Conservation (phyloP, 345 rosid genomes). For the Anastatica hierochuntica region DNA sequence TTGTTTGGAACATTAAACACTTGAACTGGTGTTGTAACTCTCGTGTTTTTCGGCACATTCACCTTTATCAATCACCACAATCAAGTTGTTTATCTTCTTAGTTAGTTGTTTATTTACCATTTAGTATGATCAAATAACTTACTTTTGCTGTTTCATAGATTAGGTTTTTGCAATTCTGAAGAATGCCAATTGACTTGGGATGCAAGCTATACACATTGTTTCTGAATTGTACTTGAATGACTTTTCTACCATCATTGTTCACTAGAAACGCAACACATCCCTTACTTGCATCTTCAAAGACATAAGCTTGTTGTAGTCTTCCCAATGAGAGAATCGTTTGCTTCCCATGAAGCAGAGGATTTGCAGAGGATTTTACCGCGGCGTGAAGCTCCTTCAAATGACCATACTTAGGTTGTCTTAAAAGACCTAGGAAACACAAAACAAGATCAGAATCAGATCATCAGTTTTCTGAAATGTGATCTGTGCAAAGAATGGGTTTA, state of each 20-base stretch:
- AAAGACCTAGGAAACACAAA: slow-evolving; percentile 40
- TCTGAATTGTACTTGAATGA: slow-evolving; percentile 33
- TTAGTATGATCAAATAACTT: no score
- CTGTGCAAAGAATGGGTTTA: no score
- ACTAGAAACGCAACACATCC: slow-evolving; percentile 79
- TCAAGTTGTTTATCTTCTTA: no score
- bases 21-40: slow-evolving; percentile 29
- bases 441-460: no score
- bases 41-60: slow-evolving; percentile 29
- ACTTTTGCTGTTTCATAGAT: slow-evolving; percentile 71
- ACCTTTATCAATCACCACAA: no score
- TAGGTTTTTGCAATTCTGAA: slow-evolving; percentile 45
- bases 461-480: no score
- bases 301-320: slow-evolving; percentile 64
- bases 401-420: slow-evolving; percentile 79
- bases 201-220: slow-evolving; percentile 39
- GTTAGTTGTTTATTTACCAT: no score
- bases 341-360: slow-evolving; percentile 48
- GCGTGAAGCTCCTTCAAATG: slow-evolving; percentile 70
- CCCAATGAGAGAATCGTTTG: slow-evolving; percentile 48
- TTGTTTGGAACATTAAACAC: slow-evolving; percentile 23
- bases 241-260: slow-evolving; percentile 32
- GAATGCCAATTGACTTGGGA: slow-evolving; percentile 60
- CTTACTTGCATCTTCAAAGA: slow-evolving; percentile 39
- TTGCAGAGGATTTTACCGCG: slow-evolving; percentile 42